Evolutionary conservation across 306 rosid species (phyloP).

Genomic region (Fagus crenata): DNA sequence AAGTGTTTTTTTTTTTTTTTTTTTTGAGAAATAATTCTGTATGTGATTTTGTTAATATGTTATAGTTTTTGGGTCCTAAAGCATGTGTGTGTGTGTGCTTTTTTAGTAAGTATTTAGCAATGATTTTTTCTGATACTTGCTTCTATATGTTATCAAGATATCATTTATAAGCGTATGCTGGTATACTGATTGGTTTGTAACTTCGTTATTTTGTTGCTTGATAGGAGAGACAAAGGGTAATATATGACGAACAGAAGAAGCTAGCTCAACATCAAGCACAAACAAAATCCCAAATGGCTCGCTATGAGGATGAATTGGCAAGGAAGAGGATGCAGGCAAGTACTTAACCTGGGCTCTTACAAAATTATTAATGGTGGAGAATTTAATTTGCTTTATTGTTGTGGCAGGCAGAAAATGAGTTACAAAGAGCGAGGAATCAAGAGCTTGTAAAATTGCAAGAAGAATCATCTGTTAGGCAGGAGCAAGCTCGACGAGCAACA

Average conservation of each 20-base stretch:
- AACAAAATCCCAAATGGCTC: conserved; percentile 88
- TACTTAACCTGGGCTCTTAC: not conserved
- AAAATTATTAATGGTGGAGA: not conserved
- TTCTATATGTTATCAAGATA: not conserved
- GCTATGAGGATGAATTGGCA: conserved; percentile 84
- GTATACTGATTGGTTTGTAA: not conserved
- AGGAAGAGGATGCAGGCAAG: conserved; percentile 92
- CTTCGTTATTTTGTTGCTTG: conserved; percentile 22
- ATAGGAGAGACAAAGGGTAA: conserved; percentile 88
- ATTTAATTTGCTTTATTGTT: not conserved
- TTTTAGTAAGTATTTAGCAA: too few relatives aligned
- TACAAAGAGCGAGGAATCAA: conserved; percentile 83
- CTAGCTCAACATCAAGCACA: conserved; percentile 93
- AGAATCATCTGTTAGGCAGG: conserved; percentile 87
- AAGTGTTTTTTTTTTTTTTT: too few relatives aligned
- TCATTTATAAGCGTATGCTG: not conserved
- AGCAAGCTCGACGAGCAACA: conserved; percentile 87
- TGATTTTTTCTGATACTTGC: not conserved
- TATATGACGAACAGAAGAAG: conserved; percentile 92
- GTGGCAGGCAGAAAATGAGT: conserved; percentile 80
- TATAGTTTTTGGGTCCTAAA: too few relatives aligned
- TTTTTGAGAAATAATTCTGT: too few relatives aligned
- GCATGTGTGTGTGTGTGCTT: too few relatives aligned
- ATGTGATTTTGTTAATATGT: too few relatives aligned
- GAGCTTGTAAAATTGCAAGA: conserved; percentile 94